A percentile compares a stretch with the other conserved stretches of the same genome.
Evolutionary conservation across 805 yeast genomes (phyloP).

Genomic region (Maudiozyma serrabonitensis): DNA sequence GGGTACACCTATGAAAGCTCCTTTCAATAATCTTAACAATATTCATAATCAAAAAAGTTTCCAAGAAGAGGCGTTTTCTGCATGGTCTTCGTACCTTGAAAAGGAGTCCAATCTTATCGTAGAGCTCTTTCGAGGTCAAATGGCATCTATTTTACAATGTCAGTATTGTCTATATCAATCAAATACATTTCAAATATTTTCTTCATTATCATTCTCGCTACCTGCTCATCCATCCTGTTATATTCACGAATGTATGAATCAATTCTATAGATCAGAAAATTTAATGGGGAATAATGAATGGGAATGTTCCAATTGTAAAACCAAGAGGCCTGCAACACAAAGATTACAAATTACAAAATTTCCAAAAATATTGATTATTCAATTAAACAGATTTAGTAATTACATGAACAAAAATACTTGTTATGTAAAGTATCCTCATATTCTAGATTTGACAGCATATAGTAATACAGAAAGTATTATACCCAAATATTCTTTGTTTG

Average conservation of each 20-base stretch:
- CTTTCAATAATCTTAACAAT: not conserved
- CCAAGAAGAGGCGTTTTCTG: constrained; percentile 44
- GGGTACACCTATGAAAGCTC: not conserved
- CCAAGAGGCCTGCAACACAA: constrained; percentile 55
- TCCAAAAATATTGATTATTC: constrained; percentile 73
- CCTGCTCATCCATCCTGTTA: constrained; percentile 36
- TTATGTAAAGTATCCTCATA: constrained; percentile 57
- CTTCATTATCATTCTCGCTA: constrained; percentile 71
- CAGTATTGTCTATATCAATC: constrained; percentile 64
- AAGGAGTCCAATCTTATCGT: constrained; percentile 73
- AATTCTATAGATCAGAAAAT: constrained; percentile 65
- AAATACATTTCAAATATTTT: constrained; percentile 77
- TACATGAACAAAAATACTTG: constrained; percentile 44
- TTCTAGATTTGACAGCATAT: constrained; percentile 55
- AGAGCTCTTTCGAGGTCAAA: constrained; percentile 83
- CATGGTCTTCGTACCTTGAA: constrained; percentile 82
- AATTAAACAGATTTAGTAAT: constrained; percentile 67
- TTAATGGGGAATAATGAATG: constrained; percentile 74
- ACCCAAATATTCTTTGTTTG: constrained; percentile 53
- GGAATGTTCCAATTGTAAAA: constrained; percentile 71
- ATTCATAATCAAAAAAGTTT: constrained; percentile 28
- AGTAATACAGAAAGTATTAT: constrained; percentile 38
- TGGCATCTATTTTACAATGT: constrained; percentile 69
- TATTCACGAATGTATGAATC: constrained; percentile 61
- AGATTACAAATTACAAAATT: constrained; percentile 63